Base-by-base conservation (phyloP, 1,284 basidiomycete species). In the Cutaneotrichosporon mucoides region DNA sequence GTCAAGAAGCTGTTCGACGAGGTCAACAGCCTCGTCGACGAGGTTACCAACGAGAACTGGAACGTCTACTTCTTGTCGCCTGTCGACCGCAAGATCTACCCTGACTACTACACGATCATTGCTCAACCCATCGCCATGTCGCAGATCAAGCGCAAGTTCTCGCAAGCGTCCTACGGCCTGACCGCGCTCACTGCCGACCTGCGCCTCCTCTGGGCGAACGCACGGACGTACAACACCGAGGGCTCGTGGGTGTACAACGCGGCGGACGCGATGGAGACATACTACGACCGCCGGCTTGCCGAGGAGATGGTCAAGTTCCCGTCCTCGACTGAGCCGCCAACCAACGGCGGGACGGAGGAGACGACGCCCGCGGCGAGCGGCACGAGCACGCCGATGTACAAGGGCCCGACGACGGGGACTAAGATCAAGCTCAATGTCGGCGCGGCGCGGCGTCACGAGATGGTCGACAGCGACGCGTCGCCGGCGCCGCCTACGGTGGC, bases 231-330 rank as follows among this genome's bases (percentile, higher is more conserved):
- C 80, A 90, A 94, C 76, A 55, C 72, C 56, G 73, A 76, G 55
- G 76, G 69, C 1, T 92, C 90, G 0, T 89, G 90, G 87, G 93
- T 98, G 36, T 96, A 92, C 79, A 83, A 90, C 65, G 92, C 97
- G 66, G 93, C 95, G 2, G 86, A 90, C 56, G 88, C 90, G 78
- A 90, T 95, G 87, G 88, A 93, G 80, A 88, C 87, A 70, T 86
- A 87, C 52, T 90, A 93, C 72, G 83, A 88, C 64, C 81, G 83
- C 33, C 80, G 85, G 36, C 75, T 67, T 58, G 70, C 68, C 4
- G 67, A 73, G 52, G 70, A 74, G 60, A 54, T 68, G 15, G 48
- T 55, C 9, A 61, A 59, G 50, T 62, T 68, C 37, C 37, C 13
- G 49, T 15, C 50, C 24, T 24, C 24, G 24, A 24, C 24, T 24